These are phyloP conservation scores for Penicillium oxalicum DNA, from an alignment of 2,329 filamentous ascomycete species.

Conservation along the genomic window DNA sequence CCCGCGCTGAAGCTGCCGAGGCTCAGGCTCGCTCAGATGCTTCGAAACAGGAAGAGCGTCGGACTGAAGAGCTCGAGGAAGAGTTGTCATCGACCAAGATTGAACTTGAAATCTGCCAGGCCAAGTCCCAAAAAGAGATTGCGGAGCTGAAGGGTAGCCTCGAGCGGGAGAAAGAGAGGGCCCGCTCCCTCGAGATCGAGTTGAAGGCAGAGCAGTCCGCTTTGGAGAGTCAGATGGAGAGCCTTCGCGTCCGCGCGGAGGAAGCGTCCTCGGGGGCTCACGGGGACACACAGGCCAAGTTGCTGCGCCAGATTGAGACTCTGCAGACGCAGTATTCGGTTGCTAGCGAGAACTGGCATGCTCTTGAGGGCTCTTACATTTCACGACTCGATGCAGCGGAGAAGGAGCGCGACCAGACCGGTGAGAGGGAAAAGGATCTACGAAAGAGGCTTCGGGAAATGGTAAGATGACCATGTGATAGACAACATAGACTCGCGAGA, in stretches of 20 bases:
- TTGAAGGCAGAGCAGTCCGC: constrained; percentile 69
- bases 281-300: constrained; percentile 79
- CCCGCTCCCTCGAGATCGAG: constrained; percentile 65
- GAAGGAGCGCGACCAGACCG: constrained; percentile 82
- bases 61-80: constrained; percentile 52
- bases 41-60: constrained; percentile 58
- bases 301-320: constrained; percentile 89
- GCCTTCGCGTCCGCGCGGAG: constrained; percentile 76
- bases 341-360: constrained; percentile 95
- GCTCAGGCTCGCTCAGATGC: constrained; percentile 61
- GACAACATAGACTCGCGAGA: background rate
- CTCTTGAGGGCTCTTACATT: constrained; percentile 80
- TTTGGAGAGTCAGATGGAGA: constrained; percentile 84
- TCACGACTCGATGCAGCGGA: constrained; percentile 72
- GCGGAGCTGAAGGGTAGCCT: constrained; percentile 67
- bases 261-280: constrained; percentile 78
- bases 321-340: constrained; percentile 91
- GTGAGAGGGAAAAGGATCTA: constrained; percentile 76
- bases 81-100: constrained; percentile 61
- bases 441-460: constrained; percentile 83
- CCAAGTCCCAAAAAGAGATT: constrained; percentile 64
- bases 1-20: constrained; percentile 62
- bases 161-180: constrained; percentile 65
- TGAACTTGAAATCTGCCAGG: constrained; percentile 69
- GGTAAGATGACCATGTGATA: constrained; percentile 46